phyloP scores from a whole-genome alignment of 371 early-diverging fungal genomes.

The Syncephalastrum monosporum region DNA sequence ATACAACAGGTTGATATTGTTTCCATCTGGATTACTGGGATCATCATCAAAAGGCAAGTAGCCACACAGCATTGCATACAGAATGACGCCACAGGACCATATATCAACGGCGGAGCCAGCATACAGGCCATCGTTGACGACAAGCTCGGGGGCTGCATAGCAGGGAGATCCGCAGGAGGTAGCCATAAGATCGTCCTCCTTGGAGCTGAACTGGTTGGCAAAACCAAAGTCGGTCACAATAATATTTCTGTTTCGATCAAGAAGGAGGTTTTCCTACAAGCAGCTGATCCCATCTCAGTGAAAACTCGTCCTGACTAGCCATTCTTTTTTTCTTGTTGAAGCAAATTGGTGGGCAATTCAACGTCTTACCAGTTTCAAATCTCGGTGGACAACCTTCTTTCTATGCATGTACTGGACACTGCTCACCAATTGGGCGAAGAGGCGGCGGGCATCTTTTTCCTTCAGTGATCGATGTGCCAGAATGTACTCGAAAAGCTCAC shows the following conservation, averaged over 20 bases:
- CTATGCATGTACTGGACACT: slow-evolving; percentile 64
- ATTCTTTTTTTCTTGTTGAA: neutral
- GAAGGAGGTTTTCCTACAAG: slow-evolving; percentile 83
- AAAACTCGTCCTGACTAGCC: slow-evolving; percentile 27
- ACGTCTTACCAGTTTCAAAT: slow-evolving; percentile 62
- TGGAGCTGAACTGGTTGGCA: slow-evolving; percentile 83
- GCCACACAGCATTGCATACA: slow-evolving; percentile 78
- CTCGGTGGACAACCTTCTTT: slow-evolving; percentile 66
- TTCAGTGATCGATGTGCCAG: slow-evolving; percentile 55
- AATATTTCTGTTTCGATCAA: slow-evolving; percentile 84
- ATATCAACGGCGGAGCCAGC: slow-evolving; percentile 95
- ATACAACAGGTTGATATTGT: slow-evolving; percentile 65
- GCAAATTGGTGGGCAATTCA: slow-evolving; percentile 9
- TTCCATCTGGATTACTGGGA: slow-evolving; percentile 69
- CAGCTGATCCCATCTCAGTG: slow-evolving; percentile 62
- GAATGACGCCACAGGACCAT: slow-evolving; percentile 94
- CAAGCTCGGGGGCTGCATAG: slow-evolving; percentile 98
- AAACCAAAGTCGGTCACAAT: slow-evolving; percentile 99
- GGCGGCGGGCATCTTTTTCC: slow-evolving; percentile 59
- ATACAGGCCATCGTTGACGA: slow-evolving; percentile 92
- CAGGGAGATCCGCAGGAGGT: slow-evolving; percentile 97
- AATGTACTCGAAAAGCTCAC: slow-evolving; percentile 75
- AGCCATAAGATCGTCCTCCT: slow-evolving; percentile 71
- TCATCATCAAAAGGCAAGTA: slow-evolving; percentile 87
- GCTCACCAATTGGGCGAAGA: slow-evolving; percentile 75